phyloP scores from a whole-genome alignment of 768 basidiomycete genomes.

The Mycena leptocephala region DNA sequence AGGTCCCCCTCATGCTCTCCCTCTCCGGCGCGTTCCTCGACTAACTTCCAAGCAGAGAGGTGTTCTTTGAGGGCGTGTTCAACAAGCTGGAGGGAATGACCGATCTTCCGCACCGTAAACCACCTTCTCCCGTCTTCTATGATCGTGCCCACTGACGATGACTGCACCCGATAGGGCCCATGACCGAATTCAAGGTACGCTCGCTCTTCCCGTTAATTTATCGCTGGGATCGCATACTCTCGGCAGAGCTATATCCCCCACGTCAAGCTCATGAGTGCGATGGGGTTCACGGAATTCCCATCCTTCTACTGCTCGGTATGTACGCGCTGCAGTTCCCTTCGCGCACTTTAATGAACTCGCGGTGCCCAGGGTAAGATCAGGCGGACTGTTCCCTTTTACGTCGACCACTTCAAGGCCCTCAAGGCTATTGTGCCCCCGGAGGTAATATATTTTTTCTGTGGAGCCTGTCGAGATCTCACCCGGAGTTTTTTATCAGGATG shows the following conservation, averaged over 20 bases:
- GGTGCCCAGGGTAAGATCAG: conserved; percentile 72
- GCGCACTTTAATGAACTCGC: conserved; percentile 39
- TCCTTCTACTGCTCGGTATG: conserved; percentile 62
- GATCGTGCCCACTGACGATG: conserved; percentile 8
- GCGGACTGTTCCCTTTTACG: conserved; percentile 74
- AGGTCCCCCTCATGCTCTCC: conserved; percentile 46
- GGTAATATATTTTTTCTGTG: conserved; percentile 47
- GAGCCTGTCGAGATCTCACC: conserved; percentile 23
- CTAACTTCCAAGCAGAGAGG: conserved; percentile 52
- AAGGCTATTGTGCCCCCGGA: conserved; percentile 72
- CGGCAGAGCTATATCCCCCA: conserved; percentile 64
- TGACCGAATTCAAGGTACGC: conserved; percentile 67
- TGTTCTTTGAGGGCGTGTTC: conserved; percentile 79
- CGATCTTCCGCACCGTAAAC: conserved; percentile 64
- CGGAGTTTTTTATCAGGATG: conserved; percentile 59
- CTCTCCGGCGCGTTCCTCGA: background rate
- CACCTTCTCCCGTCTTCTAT: conserved; percentile 24
- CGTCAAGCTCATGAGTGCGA: conserved; percentile 58
- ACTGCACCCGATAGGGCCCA: conserved; percentile 53
- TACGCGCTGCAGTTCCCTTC: conserved; percentile 22
- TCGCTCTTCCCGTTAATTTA: background rate
- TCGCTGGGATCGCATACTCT: background rate
- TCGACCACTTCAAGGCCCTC: conserved; percentile 74
- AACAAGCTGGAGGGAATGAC: conserved; percentile 78
- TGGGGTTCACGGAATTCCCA: conserved; percentile 56